phyloP scores from a whole-genome alignment of 805 yeast species.

The Metschnikowia drakensbergensis region DNA sequence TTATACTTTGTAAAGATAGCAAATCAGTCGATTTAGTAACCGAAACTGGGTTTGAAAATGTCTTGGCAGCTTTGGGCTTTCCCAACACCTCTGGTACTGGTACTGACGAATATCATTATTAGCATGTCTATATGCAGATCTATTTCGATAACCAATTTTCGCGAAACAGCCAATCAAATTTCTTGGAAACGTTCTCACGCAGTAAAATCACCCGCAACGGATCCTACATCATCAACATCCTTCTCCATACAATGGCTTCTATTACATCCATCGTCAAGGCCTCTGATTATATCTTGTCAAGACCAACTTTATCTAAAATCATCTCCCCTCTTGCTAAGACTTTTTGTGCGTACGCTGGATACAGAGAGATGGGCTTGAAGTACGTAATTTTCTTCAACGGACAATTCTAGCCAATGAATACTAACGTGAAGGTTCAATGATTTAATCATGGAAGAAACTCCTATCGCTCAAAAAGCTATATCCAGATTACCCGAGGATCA shows the following conservation, averaged over 20 bases:
- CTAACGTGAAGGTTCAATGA: constrained; percentile 65
- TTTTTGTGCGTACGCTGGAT: constrained; percentile 75
- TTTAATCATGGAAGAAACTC: constrained; percentile 81
- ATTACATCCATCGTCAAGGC: constrained; percentile 67
- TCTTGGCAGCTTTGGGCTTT: constrained; percentile 66
- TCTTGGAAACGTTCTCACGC: constrained; percentile 12
- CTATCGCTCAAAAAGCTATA: constrained; percentile 80
- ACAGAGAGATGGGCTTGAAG: constrained; percentile 90
- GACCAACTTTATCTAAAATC: constrained; percentile 73
- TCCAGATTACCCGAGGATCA: constrained; percentile 81
- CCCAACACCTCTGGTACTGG: constrained; percentile 53
- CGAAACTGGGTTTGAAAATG: constrained; percentile 44
- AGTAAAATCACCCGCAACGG: constrained; percentile 4
- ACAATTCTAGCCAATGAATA: constrained; percentile 3
- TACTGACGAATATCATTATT: constrained; percentile 66
- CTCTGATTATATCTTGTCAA: constrained; percentile 74
- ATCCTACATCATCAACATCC: constrained; percentile 1
- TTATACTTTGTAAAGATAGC: constrained; percentile 69
- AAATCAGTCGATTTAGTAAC: constrained; percentile 47
- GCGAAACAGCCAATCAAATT: constrained; percentile 14
- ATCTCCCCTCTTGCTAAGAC: constrained; percentile 76
- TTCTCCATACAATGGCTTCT: constrained; percentile 43
- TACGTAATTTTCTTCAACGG: constrained; percentile 18
- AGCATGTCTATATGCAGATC: constrained; percentile 12
- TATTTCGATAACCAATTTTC: not conserved